Base-by-base conservation (phyloP, 2,329 filamentous ascomycete species). In the Sporothrix globosa region DNA sequence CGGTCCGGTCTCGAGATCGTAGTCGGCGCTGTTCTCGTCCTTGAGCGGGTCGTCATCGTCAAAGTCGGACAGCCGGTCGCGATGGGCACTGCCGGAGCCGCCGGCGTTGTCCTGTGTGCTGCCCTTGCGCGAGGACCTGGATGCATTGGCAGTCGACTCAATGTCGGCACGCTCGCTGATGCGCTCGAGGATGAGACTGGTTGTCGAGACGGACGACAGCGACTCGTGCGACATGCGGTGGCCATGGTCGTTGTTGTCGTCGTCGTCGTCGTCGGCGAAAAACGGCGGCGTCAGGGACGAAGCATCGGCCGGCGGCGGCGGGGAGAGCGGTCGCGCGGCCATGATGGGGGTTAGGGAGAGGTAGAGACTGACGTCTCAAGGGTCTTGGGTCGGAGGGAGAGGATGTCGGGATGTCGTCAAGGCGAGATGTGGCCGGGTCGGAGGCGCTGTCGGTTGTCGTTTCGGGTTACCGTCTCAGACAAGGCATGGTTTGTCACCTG, bases 171-270 rank as follows among this genome's bases (percentile, higher is more conserved):
- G 79, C 77, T 92, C 89, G 75, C 87, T 86, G 74, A 95, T 85
- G 73, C 90, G 88, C 74, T 96, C 92, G 77, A 96, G 92, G 69
- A 96, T 88, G 17, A 96, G 84, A 75, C 92, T 95, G 4, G 91
- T 93, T 13, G 92, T 95, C 46, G 92, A 96, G n/a, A 89, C 89
- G 53, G 90, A 91, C n/a, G 91, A 92, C 60, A 87, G 79, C 3
- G 92, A 92, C 73, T 85, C 86, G 76, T 80, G 80, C 69, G 87
- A 88, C 72, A 78, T 78, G 73, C 82, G 81, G 46, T 39, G 30
- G 21, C n/a, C 46, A 48, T 69, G 27, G 54, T 54, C 21, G 69
- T 44, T 50, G 24, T 48, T 34, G 56, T 56, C 50, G 30, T 70
- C 68, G 70, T 72, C 68, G 70, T 72, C 68, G 61, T 66, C 68